These are phyloP conservation scores for Corchorus capsularis DNA, from an alignment of 345 rosid species.

Conservation along the genomic window DNA sequence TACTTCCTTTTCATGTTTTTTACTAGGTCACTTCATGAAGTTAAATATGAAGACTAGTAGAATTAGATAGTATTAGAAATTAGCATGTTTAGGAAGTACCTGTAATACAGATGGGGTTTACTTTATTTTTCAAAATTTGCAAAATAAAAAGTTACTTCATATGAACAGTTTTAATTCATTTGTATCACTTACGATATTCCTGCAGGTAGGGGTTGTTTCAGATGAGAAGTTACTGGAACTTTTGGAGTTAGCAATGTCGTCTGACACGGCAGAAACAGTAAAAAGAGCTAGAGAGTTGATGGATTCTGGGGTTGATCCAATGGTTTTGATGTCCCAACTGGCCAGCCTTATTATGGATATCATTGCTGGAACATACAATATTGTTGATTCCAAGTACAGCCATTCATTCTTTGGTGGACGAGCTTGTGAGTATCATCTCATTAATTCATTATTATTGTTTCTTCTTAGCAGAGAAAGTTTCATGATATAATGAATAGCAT, in stretches of 20 bases:
- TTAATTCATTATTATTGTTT: slow-evolving; percentile 9
- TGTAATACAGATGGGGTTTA: not conserved
- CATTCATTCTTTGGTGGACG: slow-evolving; percentile 58
- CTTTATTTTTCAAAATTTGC: slow-evolving; percentile 1
- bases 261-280: slow-evolving; percentile 92
- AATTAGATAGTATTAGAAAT: slow-evolving; percentile 8
- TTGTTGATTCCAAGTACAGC: slow-evolving; percentile 46
- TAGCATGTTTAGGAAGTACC: not conserved
- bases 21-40: not conserved
- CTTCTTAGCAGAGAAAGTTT: not conserved
- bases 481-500: slow-evolving; percentile 1
- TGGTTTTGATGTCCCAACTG: slow-evolving; percentile 94
- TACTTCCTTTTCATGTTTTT: slow-evolving; percentile 1
- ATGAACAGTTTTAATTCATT: slow-evolving; percentile 13
- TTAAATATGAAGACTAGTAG: not conserved
- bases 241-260: slow-evolving; percentile 91
- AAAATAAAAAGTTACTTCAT: too few species aligned
- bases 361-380: slow-evolving; percentile 84
- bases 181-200: slow-evolving; percentile 18
- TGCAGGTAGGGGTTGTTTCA: slow-evolving; percentile 90
- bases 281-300: slow-evolving; percentile 90
- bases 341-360: slow-evolving; percentile 98
- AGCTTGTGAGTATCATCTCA: slow-evolving; percentile 61
- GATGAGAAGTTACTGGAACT: slow-evolving; percentile 93
- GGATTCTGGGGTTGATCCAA: slow-evolving; percentile 95